Evolutionary conservation across 208 protist species (phyloP), one percentile per base, ranked within the genome.

Genomic region (Acanthamoeba healyi): DNA sequence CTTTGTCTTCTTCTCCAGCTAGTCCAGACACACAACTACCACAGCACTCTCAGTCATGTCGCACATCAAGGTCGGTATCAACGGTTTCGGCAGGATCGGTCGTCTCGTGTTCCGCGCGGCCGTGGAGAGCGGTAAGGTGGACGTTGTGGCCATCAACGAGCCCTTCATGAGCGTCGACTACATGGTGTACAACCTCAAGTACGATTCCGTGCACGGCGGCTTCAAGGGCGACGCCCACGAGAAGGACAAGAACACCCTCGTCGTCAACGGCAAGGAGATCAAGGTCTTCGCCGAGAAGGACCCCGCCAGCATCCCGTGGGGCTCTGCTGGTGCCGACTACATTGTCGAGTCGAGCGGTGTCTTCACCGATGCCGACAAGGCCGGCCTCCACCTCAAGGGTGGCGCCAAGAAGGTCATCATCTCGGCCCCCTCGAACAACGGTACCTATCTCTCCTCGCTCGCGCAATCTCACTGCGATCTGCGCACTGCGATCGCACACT

Each of bases 281-380:
- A 54, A 70, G 32, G 94, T 97, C 84, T 96, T 95, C 51, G 56
- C 94, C 42, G 61, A 95, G 84, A 94, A 91, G 90, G 97, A 99
- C 95, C 99, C 99, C 58, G 97, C 96, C 0, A 97, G 99, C 72
- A 99, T 99, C 90, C 97, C 97, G 79, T 99, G 99, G 99, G 97
- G 92, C 51, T 95, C 97, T 46, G 74, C 96, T 36, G 98, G 98
- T 61, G 99, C 98, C 81, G 98, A 99, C 42, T 98, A 99, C 95
- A 98, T 99, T 84, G 97, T 99, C 94, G 99, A 99, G 97, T 99
- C 99, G 6, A 99, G 99, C 46, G 99, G 99, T 93, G 96, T 99
- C 29, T 99, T 99, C 98, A 98, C 98, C 14, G 97, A 96, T 49
- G 97, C 97, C 36, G 98, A 98, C n/a, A 97, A 97, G 44, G 98